phyloP scores from a whole-genome alignment of 306 rosid species.

The Quercus rubra region DNA sequence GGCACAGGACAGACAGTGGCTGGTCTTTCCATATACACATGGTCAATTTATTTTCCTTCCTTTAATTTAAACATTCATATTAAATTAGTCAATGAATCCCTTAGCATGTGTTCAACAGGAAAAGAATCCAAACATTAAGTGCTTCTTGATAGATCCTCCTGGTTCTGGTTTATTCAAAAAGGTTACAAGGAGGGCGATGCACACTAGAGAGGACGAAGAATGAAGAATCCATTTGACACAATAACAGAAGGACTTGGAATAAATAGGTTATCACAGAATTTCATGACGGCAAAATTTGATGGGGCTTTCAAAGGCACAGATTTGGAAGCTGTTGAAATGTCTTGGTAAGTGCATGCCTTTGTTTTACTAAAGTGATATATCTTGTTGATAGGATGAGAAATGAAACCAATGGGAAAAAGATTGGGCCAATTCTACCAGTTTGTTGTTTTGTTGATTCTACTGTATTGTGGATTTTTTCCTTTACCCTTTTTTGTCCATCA shows the following conservation, averaged over 20 bases:
- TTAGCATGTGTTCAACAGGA: slow-evolving; percentile 46
- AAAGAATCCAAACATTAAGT: slow-evolving; percentile 65
- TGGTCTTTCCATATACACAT: slow-evolving; percentile 62
- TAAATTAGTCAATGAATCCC: slow-evolving; percentile 7
- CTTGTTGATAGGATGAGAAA: too few species aligned
- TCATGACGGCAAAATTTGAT: slow-evolving; percentile 71
- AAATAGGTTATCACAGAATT: slow-evolving; percentile 72
- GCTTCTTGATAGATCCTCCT: slow-evolving; percentile 81
- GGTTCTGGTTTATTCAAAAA: slow-evolving; percentile 94
- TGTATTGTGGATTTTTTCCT: too few species aligned
- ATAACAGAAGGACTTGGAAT: slow-evolving; percentile 88
- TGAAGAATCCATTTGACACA: slow-evolving; percentile 88
- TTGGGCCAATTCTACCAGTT: too few species aligned
- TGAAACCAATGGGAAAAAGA: too few species aligned
- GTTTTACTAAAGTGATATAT: too few species aligned
- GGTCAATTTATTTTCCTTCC: slow-evolving; percentile 32
- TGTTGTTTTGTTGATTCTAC: too few species aligned
- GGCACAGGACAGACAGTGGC: slow-evolving; percentile 85
- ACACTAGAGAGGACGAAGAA: slow-evolving; percentile 80
- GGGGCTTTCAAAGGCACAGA: slow-evolving; percentile 82
- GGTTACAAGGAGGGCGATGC: slow-evolving; percentile 82
- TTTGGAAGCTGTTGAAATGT: slow-evolving; percentile 51
- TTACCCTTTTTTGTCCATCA: too few species aligned
- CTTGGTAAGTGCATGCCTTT: slow-evolving; percentile 45
- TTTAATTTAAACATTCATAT: neutral